Evolutionary conservation across 495 filamentous ascomycete species (phyloP).

Genomic region (Sporormia fimetaria): DNA sequence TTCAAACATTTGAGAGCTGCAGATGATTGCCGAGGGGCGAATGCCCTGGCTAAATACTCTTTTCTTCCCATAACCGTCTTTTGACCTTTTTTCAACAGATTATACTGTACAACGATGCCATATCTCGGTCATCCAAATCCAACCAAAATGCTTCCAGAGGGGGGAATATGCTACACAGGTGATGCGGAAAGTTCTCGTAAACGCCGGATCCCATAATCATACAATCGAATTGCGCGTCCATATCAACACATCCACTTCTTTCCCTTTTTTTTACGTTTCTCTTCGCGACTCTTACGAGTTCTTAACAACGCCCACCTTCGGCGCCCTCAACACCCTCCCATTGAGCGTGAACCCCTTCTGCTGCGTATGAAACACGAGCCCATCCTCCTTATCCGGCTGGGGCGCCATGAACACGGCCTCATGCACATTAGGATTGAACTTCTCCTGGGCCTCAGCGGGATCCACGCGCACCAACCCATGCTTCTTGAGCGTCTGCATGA

Average conservation of each 20-base stretch:
- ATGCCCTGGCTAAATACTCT: no score
- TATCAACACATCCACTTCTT: not conserved
- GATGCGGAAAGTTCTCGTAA: not conserved
- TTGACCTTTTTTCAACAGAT: no score
- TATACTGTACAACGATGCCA: not conserved
- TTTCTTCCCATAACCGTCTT: no score
- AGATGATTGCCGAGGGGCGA: no score
- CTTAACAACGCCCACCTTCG: constrained; percentile 89
- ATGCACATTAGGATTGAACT: constrained; percentile 91
- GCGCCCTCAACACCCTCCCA: constrained; percentile 75
- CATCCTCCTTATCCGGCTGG: constrained; percentile 72
- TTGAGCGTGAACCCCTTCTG: constrained; percentile 92
- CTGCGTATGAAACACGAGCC: constrained; percentile 81
- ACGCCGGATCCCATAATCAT: constrained; percentile 3
- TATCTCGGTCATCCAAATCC: not conserved
- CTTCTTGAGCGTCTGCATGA: constrained; percentile 81
- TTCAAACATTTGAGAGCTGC: no score
- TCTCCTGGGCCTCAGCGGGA: constrained; percentile 48
- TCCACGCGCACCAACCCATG: constrained; percentile 89
- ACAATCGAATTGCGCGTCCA: no score
- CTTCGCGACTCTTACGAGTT: constrained; percentile 36
- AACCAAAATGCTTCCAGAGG: not conserved
- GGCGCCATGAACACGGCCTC: constrained; percentile 92
- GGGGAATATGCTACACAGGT: not conserved
- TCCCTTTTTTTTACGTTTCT: not conserved